Evolutionary conservation across 805 yeast species (phyloP).

Genomic region (Wickerhamia fluorescens): DNA sequence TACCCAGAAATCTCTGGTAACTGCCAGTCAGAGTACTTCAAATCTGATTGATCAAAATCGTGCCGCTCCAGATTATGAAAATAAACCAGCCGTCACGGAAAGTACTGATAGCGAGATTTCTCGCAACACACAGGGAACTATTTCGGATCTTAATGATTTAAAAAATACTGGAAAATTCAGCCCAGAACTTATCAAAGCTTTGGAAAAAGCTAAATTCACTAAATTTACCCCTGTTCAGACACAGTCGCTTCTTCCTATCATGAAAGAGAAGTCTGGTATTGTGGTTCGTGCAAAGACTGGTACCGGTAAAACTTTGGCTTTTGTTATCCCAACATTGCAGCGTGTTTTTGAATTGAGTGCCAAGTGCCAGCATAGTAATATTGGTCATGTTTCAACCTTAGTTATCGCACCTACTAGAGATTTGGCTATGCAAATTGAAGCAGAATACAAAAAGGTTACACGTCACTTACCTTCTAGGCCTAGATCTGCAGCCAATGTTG

Average conservation of each 20-base stretch:
- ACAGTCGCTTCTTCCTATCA: constrained; percentile 50
- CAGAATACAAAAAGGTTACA: constrained; percentile 48
- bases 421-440: constrained; percentile 74
- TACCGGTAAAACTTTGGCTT: constrained; percentile 90
- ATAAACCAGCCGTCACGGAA: too few relatives aligned
- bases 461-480: constrained; percentile 13
- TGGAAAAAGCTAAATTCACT: constrained; percentile 38
- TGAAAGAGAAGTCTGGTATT: constrained; percentile 51
- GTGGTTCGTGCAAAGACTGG: constrained; percentile 92
- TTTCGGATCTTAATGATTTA: too few relatives aligned
- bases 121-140: too few relatives aligned
- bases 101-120: too few relatives aligned
- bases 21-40: too few relatives aligned
- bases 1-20: too few relatives aligned
- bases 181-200: constrained; percentile 17
- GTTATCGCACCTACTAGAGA: constrained; percentile 89
- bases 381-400: constrained; percentile 19
- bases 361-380: constrained; percentile 1
- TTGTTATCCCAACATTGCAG: constrained; percentile 73
- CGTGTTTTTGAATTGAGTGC: constrained; percentile 29
- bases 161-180: constrained; percentile 3
- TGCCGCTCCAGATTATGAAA: too few relatives aligned
- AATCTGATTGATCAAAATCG: too few relatives aligned
- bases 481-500: constrained; percentile 10
- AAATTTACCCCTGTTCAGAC: constrained; percentile 66